phyloP scores from a whole-genome alignment of 176 grass and related monocot genomes.

The barley (Hordeum vulgare) region MorexV3_pseudomolecules_assembly NC_058523.1:540233743-540234242 shows the following conservation, averaged over 20 bases:
- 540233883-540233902: neutral
- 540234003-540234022: neutral
- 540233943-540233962: neutral
- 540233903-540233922: neutral
- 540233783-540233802: neutral
- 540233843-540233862: neutral
- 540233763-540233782: neutral
- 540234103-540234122: neutral
- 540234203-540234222: neutral
- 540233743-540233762: neutral
- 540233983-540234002: neutral
- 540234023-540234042: neutral
- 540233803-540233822: neutral
- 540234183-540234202: neutral
- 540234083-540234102: neutral
- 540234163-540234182: neutral
- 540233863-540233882: neutral
- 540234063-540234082: neutral
- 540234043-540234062: neutral
- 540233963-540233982: neutral
- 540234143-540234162: neutral
- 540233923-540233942: neutral
- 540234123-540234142: neutral
- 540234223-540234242: neutral
- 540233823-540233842: neutral